Evolutionary conservation across 768 basidiomycete species (phyloP).

Genomic region (Mycena floridula): DNA sequence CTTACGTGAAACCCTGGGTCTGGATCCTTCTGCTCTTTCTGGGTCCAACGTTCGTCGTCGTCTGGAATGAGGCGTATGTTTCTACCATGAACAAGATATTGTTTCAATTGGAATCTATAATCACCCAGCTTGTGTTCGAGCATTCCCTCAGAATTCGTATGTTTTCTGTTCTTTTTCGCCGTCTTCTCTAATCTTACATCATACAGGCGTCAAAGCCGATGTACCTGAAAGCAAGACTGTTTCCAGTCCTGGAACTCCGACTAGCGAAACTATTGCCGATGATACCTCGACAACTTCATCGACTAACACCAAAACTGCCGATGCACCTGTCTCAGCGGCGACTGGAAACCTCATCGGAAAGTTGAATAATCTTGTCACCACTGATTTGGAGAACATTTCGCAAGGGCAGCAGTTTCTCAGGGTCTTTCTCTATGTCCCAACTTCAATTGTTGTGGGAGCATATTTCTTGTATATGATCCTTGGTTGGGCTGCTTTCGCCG

Average conservation of each 20-base stretch:
- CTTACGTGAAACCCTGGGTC: constrained; percentile 57
- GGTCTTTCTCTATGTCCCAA: constrained; percentile 16
- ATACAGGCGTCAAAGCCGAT: neutral
- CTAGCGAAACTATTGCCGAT: constrained; percentile 3
- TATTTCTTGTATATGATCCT: constrained; percentile 24
- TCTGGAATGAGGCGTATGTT: constrained; percentile 36
- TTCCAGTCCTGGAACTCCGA: constrained; percentile 3
- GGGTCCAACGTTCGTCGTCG: constrained; percentile 24
- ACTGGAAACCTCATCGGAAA: constrained; percentile 61
- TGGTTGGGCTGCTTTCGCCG: constrained; percentile 34
- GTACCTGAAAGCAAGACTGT: too few relatives aligned
- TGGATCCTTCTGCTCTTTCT: constrained; percentile 37
- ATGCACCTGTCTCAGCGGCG: too few relatives aligned
- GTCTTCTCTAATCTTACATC: too few relatives aligned
- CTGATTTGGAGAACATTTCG: constrained; percentile 41
- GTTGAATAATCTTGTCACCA: constrained; percentile 71
- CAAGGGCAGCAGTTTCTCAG: constrained; percentile 27
- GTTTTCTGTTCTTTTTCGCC: too few relatives aligned
- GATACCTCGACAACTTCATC: neutral
- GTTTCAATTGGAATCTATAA: constrained; percentile 40
- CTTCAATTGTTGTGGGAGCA: constrained; percentile 14
- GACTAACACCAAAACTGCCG: too few relatives aligned
- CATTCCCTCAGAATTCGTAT: constrained; percentile 56
- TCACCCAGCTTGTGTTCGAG: constrained; percentile 36
- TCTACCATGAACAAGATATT: constrained; percentile 33